A percentile compares a stretch with the other conserved stretches of the same genome.
Evolutionary conservation across 129 eudicot genomes (phyloP).

Genomic region (Smallanthus sonchifolius): DNA sequence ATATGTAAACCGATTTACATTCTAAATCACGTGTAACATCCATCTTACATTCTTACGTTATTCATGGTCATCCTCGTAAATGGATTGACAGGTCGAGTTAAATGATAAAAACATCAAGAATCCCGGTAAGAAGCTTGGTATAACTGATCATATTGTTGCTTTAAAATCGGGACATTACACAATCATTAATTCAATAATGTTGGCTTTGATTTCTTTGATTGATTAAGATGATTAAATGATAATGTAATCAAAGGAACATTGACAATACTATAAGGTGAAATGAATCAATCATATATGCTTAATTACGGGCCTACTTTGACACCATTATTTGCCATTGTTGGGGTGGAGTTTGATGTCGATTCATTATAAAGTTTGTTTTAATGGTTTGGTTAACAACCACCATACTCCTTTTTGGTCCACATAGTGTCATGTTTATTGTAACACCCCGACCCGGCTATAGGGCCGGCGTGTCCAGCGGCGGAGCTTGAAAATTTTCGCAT

Average conservation of each 20-base stretch:
- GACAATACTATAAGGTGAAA: constrained; percentile 19
- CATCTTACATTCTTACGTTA: background rate
- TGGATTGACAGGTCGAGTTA: background rate
- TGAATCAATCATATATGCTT: constrained; percentile 27
- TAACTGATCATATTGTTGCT: background rate
- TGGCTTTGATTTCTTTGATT: constrained; percentile 2
- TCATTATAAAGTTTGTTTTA: background rate
- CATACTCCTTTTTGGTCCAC: background rate
- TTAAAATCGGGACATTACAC: constrained; percentile 7
- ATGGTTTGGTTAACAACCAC: background rate
- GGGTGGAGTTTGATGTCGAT: constrained; percentile 5
- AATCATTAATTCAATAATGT: constrained; percentile 23
- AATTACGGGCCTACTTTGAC: constrained; percentile 17
- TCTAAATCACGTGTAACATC: background rate
- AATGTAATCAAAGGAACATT: constrained; percentile 21
- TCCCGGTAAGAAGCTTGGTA: background rate
- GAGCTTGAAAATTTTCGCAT: too few species aligned
- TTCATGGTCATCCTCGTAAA: background rate
- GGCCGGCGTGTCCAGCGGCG: too few species aligned
- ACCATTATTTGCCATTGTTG: constrained; percentile 10
- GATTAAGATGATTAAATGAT: constrained; percentile 29
- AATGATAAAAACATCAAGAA: background rate
- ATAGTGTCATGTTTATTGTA: background rate
- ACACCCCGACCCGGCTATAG: too few species aligned
- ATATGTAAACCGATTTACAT: background rate